Evolutionary conservation across 148 eudicot genomes (phyloP).

Genomic region (Dysphania ambrosioides): DNA sequence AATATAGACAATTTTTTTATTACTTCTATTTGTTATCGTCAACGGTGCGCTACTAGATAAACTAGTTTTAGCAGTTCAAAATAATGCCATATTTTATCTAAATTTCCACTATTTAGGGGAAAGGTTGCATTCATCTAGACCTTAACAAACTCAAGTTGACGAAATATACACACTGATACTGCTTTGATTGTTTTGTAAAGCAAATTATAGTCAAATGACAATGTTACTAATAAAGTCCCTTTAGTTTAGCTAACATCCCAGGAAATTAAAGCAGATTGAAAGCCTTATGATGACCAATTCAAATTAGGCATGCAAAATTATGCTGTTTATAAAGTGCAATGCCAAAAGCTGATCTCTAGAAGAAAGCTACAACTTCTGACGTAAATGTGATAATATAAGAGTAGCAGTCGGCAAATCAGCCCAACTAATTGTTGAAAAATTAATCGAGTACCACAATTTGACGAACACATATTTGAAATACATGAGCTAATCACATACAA

Average conservation of each 20-base stretch:
- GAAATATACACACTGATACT: too few relatives aligned
- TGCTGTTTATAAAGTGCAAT: not conserved
- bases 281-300: not conserved
- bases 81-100: not conserved
- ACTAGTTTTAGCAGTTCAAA: not conserved
- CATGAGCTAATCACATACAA: not conserved
- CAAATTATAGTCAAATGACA: not conserved
- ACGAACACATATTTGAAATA: not conserved
- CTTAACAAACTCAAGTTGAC: not conserved
- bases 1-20: not conserved
- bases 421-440: too few relatives aligned
- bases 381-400: not conserved
- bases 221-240: not conserved
- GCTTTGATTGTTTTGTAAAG: not conserved
- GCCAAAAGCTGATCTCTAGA: not conserved
- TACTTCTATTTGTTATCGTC: not conserved
- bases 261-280: not conserved
- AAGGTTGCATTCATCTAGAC: not conserved
- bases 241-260: not conserved
- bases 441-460: not conserved
- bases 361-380: conserved; percentile 1
- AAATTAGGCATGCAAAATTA: not conserved
- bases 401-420: not conserved
- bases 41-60: not conserved
- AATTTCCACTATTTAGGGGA: not conserved